These are phyloP conservation scores for Solanum chiquidenum DNA, from an alignment of 257 asterid species.

Conservation along the genomic window DNA sequence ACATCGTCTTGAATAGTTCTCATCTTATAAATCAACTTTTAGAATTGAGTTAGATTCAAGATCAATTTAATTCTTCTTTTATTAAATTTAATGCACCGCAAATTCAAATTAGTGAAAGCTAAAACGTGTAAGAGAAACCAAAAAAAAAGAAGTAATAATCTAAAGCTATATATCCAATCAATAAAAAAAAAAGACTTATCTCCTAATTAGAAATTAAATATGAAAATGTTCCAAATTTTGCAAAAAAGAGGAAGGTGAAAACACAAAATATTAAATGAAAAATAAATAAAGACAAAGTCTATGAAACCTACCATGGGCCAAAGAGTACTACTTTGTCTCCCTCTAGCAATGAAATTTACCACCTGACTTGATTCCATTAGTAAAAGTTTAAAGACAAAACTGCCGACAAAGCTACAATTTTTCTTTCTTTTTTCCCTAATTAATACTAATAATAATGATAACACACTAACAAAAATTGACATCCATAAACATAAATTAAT, in stretches of 20 bases:
- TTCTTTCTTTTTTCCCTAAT: neutral
- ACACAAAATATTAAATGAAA: neutral
- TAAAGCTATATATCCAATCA: neutral
- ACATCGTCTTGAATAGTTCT: too few relatives aligned
- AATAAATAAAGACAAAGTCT: neutral
- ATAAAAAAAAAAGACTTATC: neutral
- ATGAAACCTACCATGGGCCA: constrained; percentile 6
- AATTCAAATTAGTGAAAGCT: neutral
- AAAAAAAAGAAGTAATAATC: neutral
- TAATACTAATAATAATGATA: neutral
- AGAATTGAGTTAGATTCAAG: too few relatives aligned
- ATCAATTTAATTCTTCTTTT: neutral
- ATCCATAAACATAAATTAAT: constrained; percentile 9
- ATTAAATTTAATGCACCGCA: neutral
- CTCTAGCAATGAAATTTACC: constrained; percentile 6
- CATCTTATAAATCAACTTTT: too few relatives aligned
- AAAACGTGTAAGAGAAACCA: neutral
- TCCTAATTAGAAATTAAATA: neutral
- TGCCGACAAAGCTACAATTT: constrained; percentile 21
- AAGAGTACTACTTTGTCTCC: constrained; percentile 12
- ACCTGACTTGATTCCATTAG: constrained; percentile 52
- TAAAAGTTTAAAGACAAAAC: constrained; percentile 10
- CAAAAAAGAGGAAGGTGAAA: neutral
- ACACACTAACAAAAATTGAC: constrained; percentile 12
- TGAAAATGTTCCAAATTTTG: neutral